These are phyloP conservation scores for Bertia moriformis DNA, from an alignment of 2,329 filamentous ascomycete species.

Conservation along the genomic window DNA sequence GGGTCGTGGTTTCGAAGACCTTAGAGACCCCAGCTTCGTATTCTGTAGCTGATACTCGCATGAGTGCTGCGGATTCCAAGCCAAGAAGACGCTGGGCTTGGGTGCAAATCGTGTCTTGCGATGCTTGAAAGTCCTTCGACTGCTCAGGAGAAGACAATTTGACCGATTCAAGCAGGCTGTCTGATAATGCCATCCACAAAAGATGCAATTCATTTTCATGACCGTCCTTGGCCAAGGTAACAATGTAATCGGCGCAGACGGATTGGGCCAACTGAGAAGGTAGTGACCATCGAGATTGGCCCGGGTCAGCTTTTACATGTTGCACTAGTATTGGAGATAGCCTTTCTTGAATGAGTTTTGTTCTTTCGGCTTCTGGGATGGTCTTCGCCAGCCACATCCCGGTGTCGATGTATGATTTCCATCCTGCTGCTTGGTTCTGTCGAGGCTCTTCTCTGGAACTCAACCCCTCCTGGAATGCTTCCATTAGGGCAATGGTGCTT, in stretches of 20 bases:
- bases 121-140: slow-evolving; percentile 41
- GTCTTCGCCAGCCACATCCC: slow-evolving; percentile 20
- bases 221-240: background rate
- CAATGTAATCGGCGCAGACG: background rate
- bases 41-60: background rate
- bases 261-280: background rate
- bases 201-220: slow-evolving; percentile 18
- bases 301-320: background rate
- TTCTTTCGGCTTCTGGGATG: slow-evolving; percentile 19
- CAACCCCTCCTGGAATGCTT: slow-evolving; percentile 35
- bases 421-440: slow-evolving; percentile 33
- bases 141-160: slow-evolving; percentile 49
- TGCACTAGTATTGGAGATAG: background rate
- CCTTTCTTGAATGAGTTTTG: background rate
- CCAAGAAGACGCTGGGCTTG: slow-evolving; percentile 29
- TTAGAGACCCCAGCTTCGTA: slow-evolving; percentile 7
- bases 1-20: slow-evolving; percentile 18
- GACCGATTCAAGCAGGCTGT: slow-evolving; percentile 32
- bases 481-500: slow-evolving; percentile 29
- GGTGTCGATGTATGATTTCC: slow-evolving; percentile 35
- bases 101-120: slow-evolving; percentile 33
- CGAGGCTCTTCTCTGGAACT: slow-evolving; percentile 38
- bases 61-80: slow-evolving; percentile 13
- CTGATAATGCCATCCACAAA: slow-evolving; percentile 29
- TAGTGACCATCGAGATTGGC: background rate